Evolutionary conservation across 331 rosid species (phyloP).

Genomic region (Ulmus americana): DNA sequence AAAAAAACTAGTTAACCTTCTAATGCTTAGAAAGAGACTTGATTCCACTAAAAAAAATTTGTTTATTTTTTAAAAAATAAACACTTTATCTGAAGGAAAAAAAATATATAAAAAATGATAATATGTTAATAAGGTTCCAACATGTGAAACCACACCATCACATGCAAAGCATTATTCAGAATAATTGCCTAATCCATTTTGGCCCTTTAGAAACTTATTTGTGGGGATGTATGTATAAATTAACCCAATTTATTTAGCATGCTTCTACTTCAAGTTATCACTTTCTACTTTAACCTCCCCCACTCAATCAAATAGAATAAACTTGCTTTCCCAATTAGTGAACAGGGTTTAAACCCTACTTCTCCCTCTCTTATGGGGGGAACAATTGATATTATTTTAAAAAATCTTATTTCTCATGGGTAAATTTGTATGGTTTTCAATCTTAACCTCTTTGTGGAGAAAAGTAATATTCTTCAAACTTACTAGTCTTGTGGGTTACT

Average conservation of each 20-base stretch:
- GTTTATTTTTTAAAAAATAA: conserved; percentile 1
- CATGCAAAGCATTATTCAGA: conserved; percentile 21
- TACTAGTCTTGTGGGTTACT: background rate
- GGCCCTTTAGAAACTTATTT: conserved; percentile 16
- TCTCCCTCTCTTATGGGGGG: background rate
- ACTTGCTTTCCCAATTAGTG: background rate
- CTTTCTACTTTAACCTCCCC: conserved; percentile 2
- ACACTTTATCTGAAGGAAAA: conserved; percentile 9
- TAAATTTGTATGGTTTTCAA: background rate
- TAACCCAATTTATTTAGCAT: conserved; percentile 2
- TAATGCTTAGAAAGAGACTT: conserved; percentile 3
- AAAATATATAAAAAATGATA: conserved; percentile 10
- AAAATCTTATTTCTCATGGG: conserved; percentile 7
- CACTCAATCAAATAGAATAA: background rate
- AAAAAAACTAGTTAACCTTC: background rate
- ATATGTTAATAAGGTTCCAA: conserved; percentile 10
- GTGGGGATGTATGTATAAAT: background rate
- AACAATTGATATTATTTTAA: background rate
- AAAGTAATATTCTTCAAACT: conserved; percentile 8
- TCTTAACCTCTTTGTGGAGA: background rate
- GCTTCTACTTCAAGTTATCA: conserved; percentile 15
- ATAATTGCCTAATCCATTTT: conserved; percentile 19
- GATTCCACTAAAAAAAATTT: conserved; percentile 11
- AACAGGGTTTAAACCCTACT: background rate
- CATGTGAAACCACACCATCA: conserved; percentile 27